A percentile compares a stretch with the other conserved stretches of the same genome.
phyloP scores from a whole-genome alignment of 441 rosid genomes.

The Erodium trifolium region DNA sequence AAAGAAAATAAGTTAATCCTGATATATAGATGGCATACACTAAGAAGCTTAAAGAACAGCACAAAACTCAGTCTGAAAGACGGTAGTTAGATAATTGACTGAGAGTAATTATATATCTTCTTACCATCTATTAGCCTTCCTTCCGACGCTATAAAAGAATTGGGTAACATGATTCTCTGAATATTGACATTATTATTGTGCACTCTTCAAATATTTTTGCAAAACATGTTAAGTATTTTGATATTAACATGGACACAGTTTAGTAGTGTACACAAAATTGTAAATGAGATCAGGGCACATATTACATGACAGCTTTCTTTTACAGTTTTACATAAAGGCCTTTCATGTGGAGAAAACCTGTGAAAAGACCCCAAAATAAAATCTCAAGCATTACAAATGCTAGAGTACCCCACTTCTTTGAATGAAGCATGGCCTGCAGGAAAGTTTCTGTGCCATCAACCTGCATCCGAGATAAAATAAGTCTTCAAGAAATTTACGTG shows the following conservation, averaged over 20 bases:
- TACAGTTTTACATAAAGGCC: slow-evolving; percentile 35
- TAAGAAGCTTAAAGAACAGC: not conserved
- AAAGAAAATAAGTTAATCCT: not conserved
- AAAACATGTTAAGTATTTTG: not conserved
- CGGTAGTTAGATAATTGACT: not conserved
- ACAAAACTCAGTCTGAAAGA: not conserved
- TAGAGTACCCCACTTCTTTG: slow-evolving; percentile 44
- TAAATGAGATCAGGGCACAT: slow-evolving; percentile 1
- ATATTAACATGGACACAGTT: not conserved
- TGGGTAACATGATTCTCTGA: not conserved
- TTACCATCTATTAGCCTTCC: not conserved
- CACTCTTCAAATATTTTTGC: not conserved
- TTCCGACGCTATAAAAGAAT: not conserved
- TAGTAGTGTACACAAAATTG: not conserved
- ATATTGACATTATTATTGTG: not conserved
- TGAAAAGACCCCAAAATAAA: slow-evolving; percentile 43
- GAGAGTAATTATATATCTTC: not conserved
- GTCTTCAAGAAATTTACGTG: not conserved
- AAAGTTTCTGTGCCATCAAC: slow-evolving; percentile 33
- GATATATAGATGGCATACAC: not conserved
- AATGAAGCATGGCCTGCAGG: slow-evolving; percentile 31
- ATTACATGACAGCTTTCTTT: not conserved
- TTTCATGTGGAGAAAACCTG: slow-evolving; percentile 41
- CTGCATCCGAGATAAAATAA: slow-evolving; percentile 26
- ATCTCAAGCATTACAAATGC: slow-evolving; percentile 44